A percentile compares a stretch with the other conserved stretches of the same genome.
Evolutionary conservation across 1,284 basidiomycete genomes (phyloP).

Genomic region (Kwoniella shivajii): DNA sequence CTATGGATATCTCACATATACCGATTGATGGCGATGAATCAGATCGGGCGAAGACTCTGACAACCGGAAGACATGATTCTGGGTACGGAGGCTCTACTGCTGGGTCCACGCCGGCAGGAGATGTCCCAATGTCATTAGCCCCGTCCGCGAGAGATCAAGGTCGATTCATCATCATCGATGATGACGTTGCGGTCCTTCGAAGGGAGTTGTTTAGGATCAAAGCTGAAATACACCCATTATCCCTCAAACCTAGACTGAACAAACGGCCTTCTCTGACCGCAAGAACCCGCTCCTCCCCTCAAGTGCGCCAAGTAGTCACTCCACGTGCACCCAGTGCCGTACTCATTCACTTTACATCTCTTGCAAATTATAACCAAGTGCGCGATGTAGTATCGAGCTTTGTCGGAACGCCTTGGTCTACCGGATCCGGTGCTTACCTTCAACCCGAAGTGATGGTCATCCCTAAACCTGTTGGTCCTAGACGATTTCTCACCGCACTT

Average conservation of each 20-base stretch:
- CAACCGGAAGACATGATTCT: slow-evolving; percentile 32
- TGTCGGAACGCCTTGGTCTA: slow-evolving; percentile 52
- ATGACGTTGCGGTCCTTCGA: slow-evolving; percentile 74
- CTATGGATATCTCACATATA: slow-evolving; percentile 83
- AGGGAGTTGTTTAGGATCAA: slow-evolving; percentile 68
- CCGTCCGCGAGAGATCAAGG: slow-evolving; percentile 12
- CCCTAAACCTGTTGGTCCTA: slow-evolving; percentile 90
- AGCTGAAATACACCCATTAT: slow-evolving; percentile 61
- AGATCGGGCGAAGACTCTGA: background rate
- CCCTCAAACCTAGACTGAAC: slow-evolving; percentile 48
- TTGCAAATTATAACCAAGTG: slow-evolving; percentile 81
- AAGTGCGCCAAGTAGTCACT: slow-evolving; percentile 61
- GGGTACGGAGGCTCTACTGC: slow-evolving; percentile 27
- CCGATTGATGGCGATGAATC: slow-evolving; percentile 57
- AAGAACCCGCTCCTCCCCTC: slow-evolving; percentile 71
- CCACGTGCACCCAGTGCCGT: slow-evolving; percentile 49
- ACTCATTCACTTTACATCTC: slow-evolving; percentile 85
- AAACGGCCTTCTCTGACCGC: slow-evolving; percentile 75
- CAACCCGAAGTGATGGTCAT: slow-evolving; percentile 87
- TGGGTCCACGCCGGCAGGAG: slow-evolving; percentile 11
- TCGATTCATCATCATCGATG: slow-evolving; percentile 81
- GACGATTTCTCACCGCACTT: slow-evolving; percentile 83
- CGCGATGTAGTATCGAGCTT: slow-evolving; percentile 80
- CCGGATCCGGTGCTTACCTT: slow-evolving; percentile 29
- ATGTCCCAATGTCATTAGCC: slow-evolving; percentile 11